Conservation (phyloP, 176 grass and related monocot genomes). For the Aechmea fasciata region DNA sequence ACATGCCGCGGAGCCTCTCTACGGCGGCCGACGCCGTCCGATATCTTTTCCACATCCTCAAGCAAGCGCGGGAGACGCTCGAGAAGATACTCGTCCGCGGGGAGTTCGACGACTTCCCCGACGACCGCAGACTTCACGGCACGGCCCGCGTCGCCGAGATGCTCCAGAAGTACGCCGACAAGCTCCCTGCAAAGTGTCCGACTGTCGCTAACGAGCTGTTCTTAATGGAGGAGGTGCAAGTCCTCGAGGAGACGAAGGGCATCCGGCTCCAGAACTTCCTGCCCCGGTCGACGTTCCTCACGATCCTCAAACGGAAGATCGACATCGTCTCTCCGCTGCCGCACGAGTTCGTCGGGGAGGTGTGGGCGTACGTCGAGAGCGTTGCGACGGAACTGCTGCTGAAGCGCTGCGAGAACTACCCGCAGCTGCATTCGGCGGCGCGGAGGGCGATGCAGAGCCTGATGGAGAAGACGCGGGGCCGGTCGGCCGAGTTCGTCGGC, state of each 20-base stretch:
- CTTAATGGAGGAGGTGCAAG: conserved; percentile 38
- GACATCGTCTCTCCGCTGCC: conserved; percentile 2
- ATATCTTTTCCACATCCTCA: conserved; percentile 7
- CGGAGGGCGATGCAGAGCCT: conserved; percentile 25
- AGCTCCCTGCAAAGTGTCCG: not conserved
- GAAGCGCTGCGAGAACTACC: conserved; percentile 11
- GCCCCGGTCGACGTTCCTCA: conserved; percentile 7
- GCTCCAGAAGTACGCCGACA: not conserved
- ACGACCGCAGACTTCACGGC: conserved; percentile 18
- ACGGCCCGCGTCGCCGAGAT: conserved; percentile 28
- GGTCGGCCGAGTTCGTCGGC: conserved; percentile 4
- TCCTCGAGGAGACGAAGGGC: conserved; percentile 34
- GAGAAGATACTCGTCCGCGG: conserved; percentile 32
- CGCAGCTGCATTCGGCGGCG: conserved; percentile 23
- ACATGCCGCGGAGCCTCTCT: conserved; percentile 22
- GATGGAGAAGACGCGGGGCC: conserved; percentile 24
- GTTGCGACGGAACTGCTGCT: not conserved
- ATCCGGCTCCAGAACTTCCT: conserved; percentile 43
- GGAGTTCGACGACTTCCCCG: conserved; percentile 32
- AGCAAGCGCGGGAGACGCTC: not conserved
- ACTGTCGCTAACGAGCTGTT: not conserved
- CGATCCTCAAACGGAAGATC: conserved; percentile 23
- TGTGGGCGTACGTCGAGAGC: conserved; percentile 31
- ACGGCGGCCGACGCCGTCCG: conserved; percentile 2
- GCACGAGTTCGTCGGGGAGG: not conserved